Evolutionary conservation across 2,329 filamentous ascomycete genomes (phyloP), one percentile per base, ranked within the genome.

Genomic region (Epichloe sylvatica): DNA sequence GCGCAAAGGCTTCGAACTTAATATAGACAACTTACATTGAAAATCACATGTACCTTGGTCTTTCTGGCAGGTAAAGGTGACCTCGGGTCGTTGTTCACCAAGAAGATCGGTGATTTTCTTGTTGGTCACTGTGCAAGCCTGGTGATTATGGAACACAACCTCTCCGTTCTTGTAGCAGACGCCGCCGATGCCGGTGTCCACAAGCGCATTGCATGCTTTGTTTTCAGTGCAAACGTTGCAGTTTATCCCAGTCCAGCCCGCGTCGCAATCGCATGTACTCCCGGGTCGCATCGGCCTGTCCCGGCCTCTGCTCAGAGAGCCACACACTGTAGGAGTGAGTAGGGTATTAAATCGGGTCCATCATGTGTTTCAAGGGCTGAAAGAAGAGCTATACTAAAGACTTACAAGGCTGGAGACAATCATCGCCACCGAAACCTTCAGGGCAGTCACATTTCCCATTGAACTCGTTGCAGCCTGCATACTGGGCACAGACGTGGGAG

Each of bases 81-180:
- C 92, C 66, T 98, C 86, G 0, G 92, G 90, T 51, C 86, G 84
- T 67, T 89, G 80, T 42, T 84, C 82, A 59, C 89, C 86, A 45
- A 98, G 76, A 62, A 91, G 81, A 54, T 90, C 81, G 49, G 91
- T 74, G 61, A 98, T 98, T 72, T 94, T 92, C 66, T 81, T 79
- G 70, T 98, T 98, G 50, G 90, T 97, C 56, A 98, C 92, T 66
- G 94, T 87, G 69, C 92, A 98, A 71, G 95, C 92, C 69, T 98
- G 94, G 69, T 89, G 91, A 71, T 97, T 98, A 68, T 94, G 81
- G 59, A 92, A 89, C 54, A 97, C 83, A 11, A 94, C 83, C 57
- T 94, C 80, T 43, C 91, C 91, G 57, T 91, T 83, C 61, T 86
- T 84, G 64, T 96, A 97, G 70, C 92, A 98, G 11, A 95, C 82